Conservation (phyloP, 2,329 filamentous ascomycete species). For the Ceratocystis diversiconidia region DNA sequence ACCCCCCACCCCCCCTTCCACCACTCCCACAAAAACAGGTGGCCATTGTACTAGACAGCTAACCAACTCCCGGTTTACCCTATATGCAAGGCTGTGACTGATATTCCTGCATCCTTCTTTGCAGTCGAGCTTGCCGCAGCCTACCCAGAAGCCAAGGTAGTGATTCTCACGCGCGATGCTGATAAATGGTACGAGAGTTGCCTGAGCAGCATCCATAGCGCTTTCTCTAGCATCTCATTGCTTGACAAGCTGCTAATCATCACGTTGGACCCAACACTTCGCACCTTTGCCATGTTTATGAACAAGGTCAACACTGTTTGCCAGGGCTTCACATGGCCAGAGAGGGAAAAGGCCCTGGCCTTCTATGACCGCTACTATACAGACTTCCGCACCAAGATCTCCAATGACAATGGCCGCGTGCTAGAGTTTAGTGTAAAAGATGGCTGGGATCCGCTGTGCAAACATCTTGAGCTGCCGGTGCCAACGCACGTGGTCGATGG, state of each 20-base stretch:
- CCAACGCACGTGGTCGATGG: slow-evolving; percentile 25
- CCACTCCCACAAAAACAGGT: neutral
- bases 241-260: slow-evolving; percentile 19
- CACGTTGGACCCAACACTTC: slow-evolving; percentile 24
- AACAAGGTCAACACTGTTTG: slow-evolving; percentile 19
- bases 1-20: no score
- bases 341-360: slow-evolving; percentile 27
- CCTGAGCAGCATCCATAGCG: slow-evolving; percentile 21
- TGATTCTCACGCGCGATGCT: slow-evolving; percentile 29
- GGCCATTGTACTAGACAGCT: neutral
- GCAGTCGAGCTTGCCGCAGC: slow-evolving; percentile 26
- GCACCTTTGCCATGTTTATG: slow-evolving; percentile 24
- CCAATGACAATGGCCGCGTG: slow-evolving; percentile 23
- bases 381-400: slow-evolving; percentile 26
- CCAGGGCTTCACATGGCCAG: slow-evolving; percentile 20
- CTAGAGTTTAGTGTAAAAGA: slow-evolving; percentile 29
- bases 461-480: slow-evolving; percentile 27
- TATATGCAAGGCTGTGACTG: slow-evolving; percentile 38
- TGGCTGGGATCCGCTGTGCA: slow-evolving; percentile 31
- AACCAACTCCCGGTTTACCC: slow-evolving; percentile 23
- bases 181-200: slow-evolving; percentile 28
- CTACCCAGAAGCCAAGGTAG: slow-evolving; percentile 28
- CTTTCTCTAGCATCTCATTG: slow-evolving; percentile 17
- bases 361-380: slow-evolving; percentile 28
- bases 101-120: slow-evolving; percentile 42